Evolutionary conservation across 257 asterid genomes (phyloP).

Genomic region (Solanum infundibuliforme): DNA sequence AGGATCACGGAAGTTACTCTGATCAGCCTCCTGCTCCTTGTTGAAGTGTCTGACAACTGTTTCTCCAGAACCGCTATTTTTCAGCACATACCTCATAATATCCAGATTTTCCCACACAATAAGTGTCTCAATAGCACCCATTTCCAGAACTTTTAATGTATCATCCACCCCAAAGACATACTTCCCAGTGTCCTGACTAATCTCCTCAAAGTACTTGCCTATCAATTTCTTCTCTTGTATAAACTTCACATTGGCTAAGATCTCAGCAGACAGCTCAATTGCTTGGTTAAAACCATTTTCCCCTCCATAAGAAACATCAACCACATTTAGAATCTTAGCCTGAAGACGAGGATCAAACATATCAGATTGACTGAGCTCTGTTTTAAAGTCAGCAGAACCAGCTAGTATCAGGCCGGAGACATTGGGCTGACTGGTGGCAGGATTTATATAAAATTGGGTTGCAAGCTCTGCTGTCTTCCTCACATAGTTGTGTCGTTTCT

Average conservation of each 20-base stretch:
- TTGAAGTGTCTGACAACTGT: neutral
- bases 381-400: slow-evolving; percentile 13
- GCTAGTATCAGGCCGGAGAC: slow-evolving; percentile 12
- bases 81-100: slow-evolving; percentile 2
- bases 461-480: slow-evolving; percentile 11
- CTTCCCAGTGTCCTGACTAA: slow-evolving; percentile 11
- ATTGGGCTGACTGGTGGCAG: slow-evolving; percentile 14
- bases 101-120: slow-evolving; percentile 14
- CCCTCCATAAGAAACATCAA: slow-evolving; percentile 10
- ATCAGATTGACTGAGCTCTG: slow-evolving; percentile 11
- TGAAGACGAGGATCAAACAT: slow-evolving; percentile 13
- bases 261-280: slow-evolving; percentile 9
- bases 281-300: slow-evolving; percentile 12
- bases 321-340: slow-evolving; percentile 9
- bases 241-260: slow-evolving; percentile 12
- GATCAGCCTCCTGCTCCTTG: slow-evolving; percentile 10
- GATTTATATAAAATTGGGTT: slow-evolving; percentile 4
- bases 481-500: slow-evolving; percentile 11
- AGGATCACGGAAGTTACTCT: slow-evolving; percentile 3
- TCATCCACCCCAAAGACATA: slow-evolving; percentile 7
- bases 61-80: slow-evolving; percentile 3
- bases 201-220: slow-evolving; percentile 10
- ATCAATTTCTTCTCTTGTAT: slow-evolving; percentile 11
- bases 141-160: slow-evolving; percentile 12
- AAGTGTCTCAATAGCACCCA: slow-evolving; percentile 12